Percentiles rank a stretch among this genome's conserved stretches.
phyloP scores from a whole-genome alignment of 768 basidiomycete genomes.

The Rhodosporidiobolus sp. region DNA sequence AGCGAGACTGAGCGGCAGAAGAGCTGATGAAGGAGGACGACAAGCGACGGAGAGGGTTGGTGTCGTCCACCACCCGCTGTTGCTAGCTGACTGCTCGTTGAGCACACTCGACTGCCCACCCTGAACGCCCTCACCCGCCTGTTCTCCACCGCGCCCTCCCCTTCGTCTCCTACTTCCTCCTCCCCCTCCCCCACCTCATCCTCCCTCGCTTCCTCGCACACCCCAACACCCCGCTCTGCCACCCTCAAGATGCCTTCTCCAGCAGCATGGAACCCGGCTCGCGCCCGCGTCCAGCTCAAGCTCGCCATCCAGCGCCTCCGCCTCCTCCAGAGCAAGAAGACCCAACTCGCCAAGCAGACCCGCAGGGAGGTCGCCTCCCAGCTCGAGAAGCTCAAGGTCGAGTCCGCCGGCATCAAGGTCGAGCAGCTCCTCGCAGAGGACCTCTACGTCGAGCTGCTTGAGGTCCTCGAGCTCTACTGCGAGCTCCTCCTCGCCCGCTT shows the following conservation, averaged over 20 bases:
- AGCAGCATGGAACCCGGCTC: constrained; percentile 16
- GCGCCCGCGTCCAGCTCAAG: constrained; percentile 33
- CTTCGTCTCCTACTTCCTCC: constrained; percentile 1
- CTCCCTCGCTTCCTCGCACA: not conserved
- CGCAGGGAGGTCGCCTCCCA: constrained; percentile 77
- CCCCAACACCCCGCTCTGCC: not conserved
- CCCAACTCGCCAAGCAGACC: constrained; percentile 70
- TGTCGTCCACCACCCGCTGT: too few relatives aligned
- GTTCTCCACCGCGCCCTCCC: not conserved
- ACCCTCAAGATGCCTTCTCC: not conserved
- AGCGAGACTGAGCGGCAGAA: not conserved
- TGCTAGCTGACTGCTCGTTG: too few relatives aligned
- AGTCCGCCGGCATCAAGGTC: constrained; percentile 79
- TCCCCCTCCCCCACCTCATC: too few relatives aligned
- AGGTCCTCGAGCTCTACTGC: constrained; percentile 83
- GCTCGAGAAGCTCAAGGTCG: constrained; percentile 72
- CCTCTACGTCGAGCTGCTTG: constrained; percentile 54
- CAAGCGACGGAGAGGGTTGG: not conserved
- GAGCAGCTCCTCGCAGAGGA: constrained; percentile 37
- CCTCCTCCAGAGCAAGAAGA: constrained; percentile 69
- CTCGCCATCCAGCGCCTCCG: constrained; percentile 55
- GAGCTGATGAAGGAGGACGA: not conserved
- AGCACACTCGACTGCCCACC: constrained; percentile 4
- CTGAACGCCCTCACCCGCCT: constrained; percentile 9
- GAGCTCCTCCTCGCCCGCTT: constrained; percentile 92